These are phyloP conservation scores for Comarum palustre DNA, from an alignment of 306 rosid genomes.

Conservation along the genomic window DNA sequence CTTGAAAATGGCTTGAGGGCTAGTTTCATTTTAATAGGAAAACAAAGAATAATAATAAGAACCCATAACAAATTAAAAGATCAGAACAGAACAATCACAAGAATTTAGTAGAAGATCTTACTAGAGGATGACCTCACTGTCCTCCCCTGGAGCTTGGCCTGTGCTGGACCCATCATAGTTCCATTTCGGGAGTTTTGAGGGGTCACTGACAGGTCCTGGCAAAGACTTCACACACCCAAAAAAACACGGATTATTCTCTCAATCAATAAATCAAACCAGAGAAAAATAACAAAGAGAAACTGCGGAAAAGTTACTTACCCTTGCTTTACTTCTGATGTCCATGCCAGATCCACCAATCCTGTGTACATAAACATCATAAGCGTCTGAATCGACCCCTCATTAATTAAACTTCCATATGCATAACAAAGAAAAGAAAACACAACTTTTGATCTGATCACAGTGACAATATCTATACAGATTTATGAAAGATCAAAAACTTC, in stretches of 20 bases:
- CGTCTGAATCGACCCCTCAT: not conserved
- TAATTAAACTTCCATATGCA: not conserved
- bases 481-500: not conserved
- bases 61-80: not conserved
- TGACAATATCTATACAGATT: not conserved
- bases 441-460: not conserved
- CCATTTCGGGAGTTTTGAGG: constrained; percentile 86
- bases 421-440: not conserved
- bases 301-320: constrained; percentile 41
- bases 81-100: not conserved
- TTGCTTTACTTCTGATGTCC: constrained; percentile 96
- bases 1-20: constrained; percentile 88
- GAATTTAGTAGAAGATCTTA: constrained; percentile 24
- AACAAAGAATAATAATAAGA: not conserved
- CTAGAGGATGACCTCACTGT: constrained; percentile 86
- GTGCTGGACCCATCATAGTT: constrained; percentile 93
- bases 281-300: not conserved
- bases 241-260: constrained; percentile 7
- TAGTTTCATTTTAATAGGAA: constrained; percentile 23
- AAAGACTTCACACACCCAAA: constrained; percentile 54
- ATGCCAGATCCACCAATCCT: constrained; percentile 97
- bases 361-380: not conserved
- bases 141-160: constrained; percentile 85
- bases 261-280: not conserved
- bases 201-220: constrained; percentile 61